Base-by-base conservation (phyloP, 2,329 filamentous ascomycete species). In the Fusarium tjaetaba region DNA sequence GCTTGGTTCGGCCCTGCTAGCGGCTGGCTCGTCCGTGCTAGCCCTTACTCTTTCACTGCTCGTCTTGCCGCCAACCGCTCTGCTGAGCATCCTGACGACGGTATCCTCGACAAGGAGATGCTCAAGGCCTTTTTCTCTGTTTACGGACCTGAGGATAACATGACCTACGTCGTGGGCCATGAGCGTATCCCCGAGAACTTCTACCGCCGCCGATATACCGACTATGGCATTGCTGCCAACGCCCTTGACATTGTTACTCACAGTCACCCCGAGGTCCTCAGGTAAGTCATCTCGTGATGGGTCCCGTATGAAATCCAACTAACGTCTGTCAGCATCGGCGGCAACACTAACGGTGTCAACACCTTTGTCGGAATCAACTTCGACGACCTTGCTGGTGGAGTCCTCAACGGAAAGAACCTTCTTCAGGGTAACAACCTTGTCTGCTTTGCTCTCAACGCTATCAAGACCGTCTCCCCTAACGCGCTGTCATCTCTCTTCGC, bases 1-100 rank as follows among this genome's bases (percentile, higher is more conserved):
- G 88, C 88, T 77, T 89, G 87, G 79, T 88, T 86, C 58, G 86
- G 86, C 2, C 88, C 87, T 4, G 84, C 86, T 60, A 86, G 85
- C 5, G 87, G 87, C 20, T 80, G 87, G 59, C 76, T 88, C 26
- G 84, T 82, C 11, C 83, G 85, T 1, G 86, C 87, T 53, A 86
- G 87, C 18, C 86, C 84, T 5, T 86, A 83, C 68, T 75, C 83
- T 24, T 88, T 88, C 68, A 73, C 82, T 5, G 82, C 77, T 14
- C 82, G 85, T 16, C 70, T 88, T 53, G 80, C 85, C 45, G 79
- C 82, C 30, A 88, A 88, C 66, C 81, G 86, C 56, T 84, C 84
- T 0, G 59, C 61, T 4, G 84, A 85, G 59, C 77, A 84, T 55
- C 85, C 83, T 0, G 77, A 69, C 20, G 79, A 62, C 77, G 83